These are phyloP conservation scores for Dothiorella sarmentorum DNA, from an alignment of 2,329 filamentous ascomycete genomes.

Conservation along the genomic window DNA sequence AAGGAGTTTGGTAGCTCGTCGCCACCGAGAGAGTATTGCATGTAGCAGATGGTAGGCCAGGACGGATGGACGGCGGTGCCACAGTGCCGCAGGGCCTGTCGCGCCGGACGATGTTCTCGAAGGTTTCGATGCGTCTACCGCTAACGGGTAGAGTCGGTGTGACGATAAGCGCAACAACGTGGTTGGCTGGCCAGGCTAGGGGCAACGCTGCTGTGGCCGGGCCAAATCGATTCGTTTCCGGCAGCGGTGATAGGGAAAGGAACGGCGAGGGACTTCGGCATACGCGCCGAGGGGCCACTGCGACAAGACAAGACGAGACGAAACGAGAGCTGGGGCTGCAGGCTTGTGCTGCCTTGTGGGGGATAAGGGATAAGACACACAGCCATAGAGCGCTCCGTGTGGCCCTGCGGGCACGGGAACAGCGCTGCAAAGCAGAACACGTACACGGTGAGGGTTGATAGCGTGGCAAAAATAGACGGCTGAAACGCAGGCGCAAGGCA, in stretches of 20 bases:
- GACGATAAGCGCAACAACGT: slow-evolving; percentile 6
- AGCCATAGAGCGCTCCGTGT: slow-evolving; percentile 12
- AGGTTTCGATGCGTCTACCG: slow-evolving; percentile 11
- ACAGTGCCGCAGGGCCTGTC: neutral
- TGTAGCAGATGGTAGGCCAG: neutral
- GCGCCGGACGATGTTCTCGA: slow-evolving; percentile 9
- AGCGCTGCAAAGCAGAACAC: slow-evolving; percentile 6
- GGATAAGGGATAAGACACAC: slow-evolving; percentile 16
- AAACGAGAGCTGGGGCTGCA: neutral
- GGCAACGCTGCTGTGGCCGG: neutral
- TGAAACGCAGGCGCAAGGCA: slow-evolving; percentile 1
- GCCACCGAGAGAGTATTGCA: neutral
- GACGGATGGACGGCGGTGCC: neutral
- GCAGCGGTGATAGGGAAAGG: neutral
- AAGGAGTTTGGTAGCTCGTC: neutral
- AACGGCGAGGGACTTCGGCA: neutral
- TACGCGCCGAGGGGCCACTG: slow-evolving; percentile 1
- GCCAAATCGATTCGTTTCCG: neutral
- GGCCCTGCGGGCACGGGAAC: neutral
- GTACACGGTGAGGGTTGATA: neutral
- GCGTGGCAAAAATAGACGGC: slow-evolving; percentile 17
- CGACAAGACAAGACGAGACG: neutral
- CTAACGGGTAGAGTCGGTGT: slow-evolving; percentile 15
- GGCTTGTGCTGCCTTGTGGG: slow-evolving; percentile 13
- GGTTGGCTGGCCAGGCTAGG: slow-evolving; percentile 4